Evolutionary conservation across 2,329 filamentous ascomycete genomes (phyloP).

Genomic region (Mariannaea elegans): DNA sequence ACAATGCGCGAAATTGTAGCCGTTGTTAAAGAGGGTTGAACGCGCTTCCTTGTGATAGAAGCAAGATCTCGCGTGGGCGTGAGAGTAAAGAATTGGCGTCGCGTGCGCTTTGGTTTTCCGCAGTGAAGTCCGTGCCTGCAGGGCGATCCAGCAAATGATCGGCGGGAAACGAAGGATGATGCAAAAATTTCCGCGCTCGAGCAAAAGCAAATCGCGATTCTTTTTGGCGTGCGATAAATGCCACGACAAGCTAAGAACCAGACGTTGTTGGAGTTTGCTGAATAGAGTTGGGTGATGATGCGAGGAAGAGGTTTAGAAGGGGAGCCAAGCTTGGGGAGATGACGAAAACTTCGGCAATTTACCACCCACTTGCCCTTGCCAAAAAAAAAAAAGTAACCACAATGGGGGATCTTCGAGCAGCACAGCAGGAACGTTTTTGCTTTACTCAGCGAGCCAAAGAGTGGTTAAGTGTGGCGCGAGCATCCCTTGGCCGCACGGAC

Average conservation of each 20-base stretch:
- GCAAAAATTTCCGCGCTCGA: background rate
- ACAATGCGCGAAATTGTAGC: slow-evolving; percentile 7
- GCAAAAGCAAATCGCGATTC: background rate
- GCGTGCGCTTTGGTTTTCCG: slow-evolving; percentile 12
- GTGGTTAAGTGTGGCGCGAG: background rate
- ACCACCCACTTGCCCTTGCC: slow-evolving; percentile 7
- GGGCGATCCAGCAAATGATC: slow-evolving; percentile 2
- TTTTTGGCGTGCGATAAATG: background rate
- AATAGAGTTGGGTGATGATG: slow-evolving; percentile 33
- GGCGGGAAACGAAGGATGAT: background rate
- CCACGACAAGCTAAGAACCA: background rate
- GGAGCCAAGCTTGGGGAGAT: slow-evolving; percentile 17
- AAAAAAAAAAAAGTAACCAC: background rate
- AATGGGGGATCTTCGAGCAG: background rate
- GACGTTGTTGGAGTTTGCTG: background rate
- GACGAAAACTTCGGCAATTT: slow-evolving; percentile 18
- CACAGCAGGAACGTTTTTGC: slow-evolving; percentile 5
- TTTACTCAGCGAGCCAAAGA: background rate
- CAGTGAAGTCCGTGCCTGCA: background rate
- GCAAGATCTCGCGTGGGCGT: slow-evolving; percentile 15
- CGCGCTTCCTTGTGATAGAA: slow-evolving; percentile 14
- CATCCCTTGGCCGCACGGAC: no score
- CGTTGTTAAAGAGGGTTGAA: slow-evolving; percentile 14
- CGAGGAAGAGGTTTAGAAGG: slow-evolving; percentile 28
- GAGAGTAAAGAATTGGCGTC: slow-evolving; percentile 18